Base-by-base conservation (phyloP, 345 rosid genomes). In the Cardamine resedifolia region DNA sequence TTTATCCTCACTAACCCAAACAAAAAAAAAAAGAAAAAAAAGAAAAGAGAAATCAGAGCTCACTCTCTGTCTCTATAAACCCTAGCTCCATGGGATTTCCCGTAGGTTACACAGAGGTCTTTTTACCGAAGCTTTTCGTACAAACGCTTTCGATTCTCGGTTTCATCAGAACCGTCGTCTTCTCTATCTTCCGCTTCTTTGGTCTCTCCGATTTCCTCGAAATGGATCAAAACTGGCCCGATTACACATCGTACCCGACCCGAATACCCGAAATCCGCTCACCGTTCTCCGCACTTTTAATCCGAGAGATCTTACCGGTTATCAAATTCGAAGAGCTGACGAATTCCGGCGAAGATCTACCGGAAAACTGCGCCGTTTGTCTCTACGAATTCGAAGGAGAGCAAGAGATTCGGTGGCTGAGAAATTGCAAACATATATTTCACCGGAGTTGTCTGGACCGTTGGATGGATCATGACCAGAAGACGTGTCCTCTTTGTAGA, bases 391-490 rank as follows among this genome's bases (percentile, higher is more conserved):
- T 93, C 66, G 89, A 86, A 68, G 85, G 81, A 6, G 87, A 69
- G 41, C 94, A 85, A 24, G 98, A 90, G 86, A 85, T 90, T 80
- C 77, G 96, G 77, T 82, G 89, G 92, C 30, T 90, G 74, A 83
- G 83, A 79, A 87, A 85, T 71, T 93, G 98, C 48, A 78, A 73
- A 76, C 98, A 93, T 78, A 75, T 93, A 53, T 93, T 93, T 30
- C 98, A 93, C 65, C 52, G 90, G 79, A 78, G 79, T 5, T 93
- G 98, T 77, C 58, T 93, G 58, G 97, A 90, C 89, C 93, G 92
- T 72, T 93, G 98, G 98, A 88, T 93, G 89, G 96, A 90, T 79
- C 92, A 88, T 3, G 97, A 88, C 56, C 88, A 87, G 84, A 79
- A 81, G 73, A 93, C 93, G 6, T 93, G 98, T 68, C 98, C 96